A percentile compares a stretch with the other conserved stretches of the same genome.
phyloP scores from a whole-genome alignment of 1,284 basidiomycete species.

The Athelia sp. region DNA sequence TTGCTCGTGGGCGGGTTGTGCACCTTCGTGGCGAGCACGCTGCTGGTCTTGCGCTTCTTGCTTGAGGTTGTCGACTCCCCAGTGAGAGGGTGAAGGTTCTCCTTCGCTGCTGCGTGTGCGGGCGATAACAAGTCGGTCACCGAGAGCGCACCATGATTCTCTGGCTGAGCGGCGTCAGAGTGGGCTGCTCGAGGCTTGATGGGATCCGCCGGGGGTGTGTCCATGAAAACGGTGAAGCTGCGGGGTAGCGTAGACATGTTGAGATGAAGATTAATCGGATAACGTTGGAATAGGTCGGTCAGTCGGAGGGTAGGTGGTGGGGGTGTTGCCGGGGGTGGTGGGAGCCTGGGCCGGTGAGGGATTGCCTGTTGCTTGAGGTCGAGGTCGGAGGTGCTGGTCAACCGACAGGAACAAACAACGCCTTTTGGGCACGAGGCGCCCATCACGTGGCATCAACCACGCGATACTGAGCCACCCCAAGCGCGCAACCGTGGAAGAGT shows the following conservation, averaged over 20 bases:
- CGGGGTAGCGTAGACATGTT: slow-evolving; percentile 40
- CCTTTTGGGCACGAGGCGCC: too few species aligned
- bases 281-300: slow-evolving; percentile 1
- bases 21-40: slow-evolving; percentile 50
- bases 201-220: slow-evolving; percentile 32
- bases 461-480: too few species aligned
- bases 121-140: slow-evolving; percentile 10
- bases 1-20: slow-evolving; percentile 32
- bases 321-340: too few species aligned
- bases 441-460: too few species aligned
- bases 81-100: slow-evolving; percentile 70
- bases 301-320: too few species aligned
- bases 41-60: slow-evolving; percentile 60
- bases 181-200: slow-evolving; percentile 17
- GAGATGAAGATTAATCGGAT: not conserved
- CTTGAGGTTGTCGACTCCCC: slow-evolving; percentile 38
- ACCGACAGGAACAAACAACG: too few species aligned
- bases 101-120: slow-evolving; percentile 46
- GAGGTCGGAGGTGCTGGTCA: too few species aligned
- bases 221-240: slow-evolving; percentile 64
- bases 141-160: slow-evolving; percentile 27
- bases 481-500: too few species aligned
- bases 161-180: slow-evolving; percentile 20
- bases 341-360: too few species aligned
- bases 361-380: too few species aligned